phyloP scores from a whole-genome alignment of 257 asterid genomes.

The Solanum sitiens region DNA sequence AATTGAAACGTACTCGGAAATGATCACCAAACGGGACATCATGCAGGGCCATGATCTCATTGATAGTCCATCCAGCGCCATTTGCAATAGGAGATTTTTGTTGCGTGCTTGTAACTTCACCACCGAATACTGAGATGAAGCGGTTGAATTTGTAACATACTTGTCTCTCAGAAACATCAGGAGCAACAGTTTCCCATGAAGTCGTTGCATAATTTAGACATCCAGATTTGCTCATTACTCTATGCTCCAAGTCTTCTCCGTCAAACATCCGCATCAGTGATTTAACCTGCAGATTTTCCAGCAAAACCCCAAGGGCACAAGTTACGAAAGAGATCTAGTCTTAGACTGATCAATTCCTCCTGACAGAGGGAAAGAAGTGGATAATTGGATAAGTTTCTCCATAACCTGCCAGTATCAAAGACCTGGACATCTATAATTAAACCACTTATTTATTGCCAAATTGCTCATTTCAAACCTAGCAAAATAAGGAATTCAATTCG shows the following conservation, averaged over 20 bases:
- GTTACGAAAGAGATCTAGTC: not conserved
- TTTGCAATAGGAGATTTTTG: constrained; percentile 32
- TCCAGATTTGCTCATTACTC: constrained; percentile 72
- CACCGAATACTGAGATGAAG: constrained; percentile 62
- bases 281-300: constrained; percentile 30
- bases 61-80: constrained; percentile 48
- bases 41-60: constrained; percentile 60
- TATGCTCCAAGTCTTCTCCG: constrained; percentile 72
- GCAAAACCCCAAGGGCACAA: not conserved
- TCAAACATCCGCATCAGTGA: constrained; percentile 63
- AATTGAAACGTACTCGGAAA: constrained; percentile 47
- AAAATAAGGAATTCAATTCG: not conserved
- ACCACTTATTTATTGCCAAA: not conserved
- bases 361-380: not conserved
- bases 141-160: constrained; percentile 61
- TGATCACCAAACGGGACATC: constrained; percentile 60
- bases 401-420: not conserved
- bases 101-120: constrained; percentile 72
- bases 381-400: not conserved
- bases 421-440: not conserved
- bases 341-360: not conserved
- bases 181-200: constrained; percentile 39
- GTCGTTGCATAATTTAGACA: constrained; percentile 56
- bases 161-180: constrained; percentile 41
- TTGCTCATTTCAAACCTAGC: not conserved